phyloP scores from a whole-genome alignment of 2,329 filamentous ascomycete genomes.

The Colletotrichum sp. region DNA sequence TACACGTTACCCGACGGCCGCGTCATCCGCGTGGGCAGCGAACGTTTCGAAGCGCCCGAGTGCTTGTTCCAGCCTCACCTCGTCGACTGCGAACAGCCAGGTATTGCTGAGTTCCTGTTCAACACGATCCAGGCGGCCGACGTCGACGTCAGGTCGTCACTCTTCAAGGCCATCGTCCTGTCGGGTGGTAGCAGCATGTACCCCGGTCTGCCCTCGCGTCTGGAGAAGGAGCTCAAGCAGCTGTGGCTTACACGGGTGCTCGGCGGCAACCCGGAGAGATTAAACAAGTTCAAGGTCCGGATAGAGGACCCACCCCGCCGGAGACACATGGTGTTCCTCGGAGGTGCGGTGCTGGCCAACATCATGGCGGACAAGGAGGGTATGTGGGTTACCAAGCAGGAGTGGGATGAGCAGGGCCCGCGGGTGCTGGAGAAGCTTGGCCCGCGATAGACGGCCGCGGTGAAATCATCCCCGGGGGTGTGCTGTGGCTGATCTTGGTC shows the following conservation, averaged over 20 bases:
- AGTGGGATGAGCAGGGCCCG: conserved; percentile 94
- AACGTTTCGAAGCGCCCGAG: conserved; percentile 97
- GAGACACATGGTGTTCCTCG: conserved; percentile 99
- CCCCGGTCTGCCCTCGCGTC: conserved; percentile 87
- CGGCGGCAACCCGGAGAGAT: conserved; percentile 86
- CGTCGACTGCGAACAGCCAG: conserved; percentile 95
- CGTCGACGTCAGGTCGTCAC: conserved; percentile 88
- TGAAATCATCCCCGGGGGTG: background rate
- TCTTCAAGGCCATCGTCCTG: conserved; percentile 97
- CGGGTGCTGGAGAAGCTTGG: conserved; percentile 91
- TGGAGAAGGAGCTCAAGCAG: conserved; percentile 99
- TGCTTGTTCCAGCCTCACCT: conserved; percentile 98
- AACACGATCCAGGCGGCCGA: conserved; percentile 98
- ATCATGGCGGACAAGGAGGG: conserved; percentile 99
- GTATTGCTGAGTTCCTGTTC: conserved; percentile 96
- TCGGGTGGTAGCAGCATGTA: conserved; percentile 99
- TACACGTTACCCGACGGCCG: conserved; percentile 97
- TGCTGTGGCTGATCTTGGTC: background rate
- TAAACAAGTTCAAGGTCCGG: conserved; percentile 99
- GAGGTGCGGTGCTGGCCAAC: conserved; percentile 94
- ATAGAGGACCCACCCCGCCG: conserved; percentile 97
- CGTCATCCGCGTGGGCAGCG: conserved; percentile 93
- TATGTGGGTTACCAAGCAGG: conserved; percentile 98
- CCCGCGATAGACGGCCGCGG: conserved; percentile 66
- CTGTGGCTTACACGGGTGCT: conserved; percentile 94